These are phyloP conservation scores for Veloboletus limbatus DNA, from an alignment of 1,284 basidiomycete genomes.

Conservation along the genomic window DNA sequence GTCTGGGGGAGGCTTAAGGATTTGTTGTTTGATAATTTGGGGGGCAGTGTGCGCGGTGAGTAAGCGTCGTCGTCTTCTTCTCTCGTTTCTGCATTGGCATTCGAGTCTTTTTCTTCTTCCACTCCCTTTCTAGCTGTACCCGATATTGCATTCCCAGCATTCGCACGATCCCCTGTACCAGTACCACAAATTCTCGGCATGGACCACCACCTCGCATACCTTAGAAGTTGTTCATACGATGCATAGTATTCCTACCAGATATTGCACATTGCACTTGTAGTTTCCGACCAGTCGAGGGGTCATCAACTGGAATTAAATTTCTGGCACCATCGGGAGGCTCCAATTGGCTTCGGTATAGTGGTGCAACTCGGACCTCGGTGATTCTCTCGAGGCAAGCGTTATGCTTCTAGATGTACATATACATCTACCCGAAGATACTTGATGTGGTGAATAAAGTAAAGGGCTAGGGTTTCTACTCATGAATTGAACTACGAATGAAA, in stretches of 20 bases:
- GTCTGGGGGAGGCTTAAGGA: slow-evolving; percentile 33
- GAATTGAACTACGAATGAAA: slow-evolving; percentile 19
- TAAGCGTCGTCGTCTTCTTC: slow-evolving; percentile 7
- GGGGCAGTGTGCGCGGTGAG: slow-evolving; percentile 19
- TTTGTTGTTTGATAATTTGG: slow-evolving; percentile 31
- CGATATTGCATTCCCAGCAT: slow-evolving; percentile 24
- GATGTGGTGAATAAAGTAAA: slow-evolving; percentile 15
- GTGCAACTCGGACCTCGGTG: slow-evolving; percentile 16
- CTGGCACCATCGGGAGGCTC: not conserved
- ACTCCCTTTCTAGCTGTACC: slow-evolving; percentile 15
- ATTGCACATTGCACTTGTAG: slow-evolving; percentile 23
- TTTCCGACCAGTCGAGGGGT: slow-evolving; percentile 4
- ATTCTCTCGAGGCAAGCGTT: slow-evolving; percentile 3
- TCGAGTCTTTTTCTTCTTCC: slow-evolving; percentile 1
- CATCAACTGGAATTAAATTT: slow-evolving; percentile 5
- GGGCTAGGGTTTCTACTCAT: slow-evolving; percentile 9
- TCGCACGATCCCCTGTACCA: slow-evolving; percentile 23
- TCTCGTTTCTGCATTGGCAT: slow-evolving; percentile 10
- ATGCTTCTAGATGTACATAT: slow-evolving; percentile 19
- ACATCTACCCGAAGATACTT: slow-evolving; percentile 19
- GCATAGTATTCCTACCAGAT: slow-evolving; percentile 17
- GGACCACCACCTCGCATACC: slow-evolving; percentile 25
- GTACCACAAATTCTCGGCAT: slow-evolving; percentile 17
- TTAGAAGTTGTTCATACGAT: slow-evolving; percentile 19
- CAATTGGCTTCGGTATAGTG: slow-evolving; percentile 8